These are phyloP conservation scores for Globisporangium acanthophoron DNA, from an alignment of 352 stramenopile species.

Conservation along the genomic window DNA sequence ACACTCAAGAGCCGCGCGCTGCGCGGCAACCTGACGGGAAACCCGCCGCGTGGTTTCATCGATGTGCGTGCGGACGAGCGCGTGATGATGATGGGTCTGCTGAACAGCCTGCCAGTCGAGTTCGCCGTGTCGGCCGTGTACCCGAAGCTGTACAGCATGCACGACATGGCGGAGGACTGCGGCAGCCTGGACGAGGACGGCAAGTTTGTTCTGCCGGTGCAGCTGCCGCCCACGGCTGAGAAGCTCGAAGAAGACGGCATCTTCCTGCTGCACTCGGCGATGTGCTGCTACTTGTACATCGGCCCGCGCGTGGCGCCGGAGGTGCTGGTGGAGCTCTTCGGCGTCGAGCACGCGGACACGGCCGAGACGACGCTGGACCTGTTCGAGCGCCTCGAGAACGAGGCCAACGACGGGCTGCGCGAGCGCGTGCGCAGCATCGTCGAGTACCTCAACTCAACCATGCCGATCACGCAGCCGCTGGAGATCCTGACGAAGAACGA, in stretches of 20 bases:
- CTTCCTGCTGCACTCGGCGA: constrained; percentile 84
- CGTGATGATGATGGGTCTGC: constrained; percentile 79
- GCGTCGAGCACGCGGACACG: constrained; percentile 73
- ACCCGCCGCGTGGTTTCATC: constrained; percentile 75
- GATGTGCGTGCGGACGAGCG: constrained; percentile 84
- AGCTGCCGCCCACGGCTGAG: constrained; percentile 78
- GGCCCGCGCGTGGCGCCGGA: constrained; percentile 60
- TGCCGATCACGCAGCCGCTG: constrained; percentile 76
- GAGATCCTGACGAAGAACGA: constrained; percentile 84
- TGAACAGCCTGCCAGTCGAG: constrained; percentile 77
- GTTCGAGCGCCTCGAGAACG: constrained; percentile 59
- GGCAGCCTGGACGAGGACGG: constrained; percentile 71
- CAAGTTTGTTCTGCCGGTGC: constrained; percentile 67
- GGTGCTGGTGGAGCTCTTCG: constrained; percentile 80
- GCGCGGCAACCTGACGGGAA: constrained; percentile 73
- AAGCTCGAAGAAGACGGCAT: constrained; percentile 83
- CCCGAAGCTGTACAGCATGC: constrained; percentile 83
- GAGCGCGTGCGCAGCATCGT: constrained; percentile 65
- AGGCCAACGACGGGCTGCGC: constrained; percentile 45
- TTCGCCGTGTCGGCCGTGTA: constrained; percentile 86
- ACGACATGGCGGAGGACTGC: constrained; percentile 79
- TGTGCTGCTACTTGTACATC: constrained; percentile 88
- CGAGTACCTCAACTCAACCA: constrained; percentile 76
- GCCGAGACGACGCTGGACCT: constrained; percentile 61
- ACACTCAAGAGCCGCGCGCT: constrained; percentile 87